A percentile compares a stretch with the other conserved stretches of the same genome.
phyloP scores from a whole-genome alignment of 345 rosid species.

The Anastatica hierochuntica region DNA sequence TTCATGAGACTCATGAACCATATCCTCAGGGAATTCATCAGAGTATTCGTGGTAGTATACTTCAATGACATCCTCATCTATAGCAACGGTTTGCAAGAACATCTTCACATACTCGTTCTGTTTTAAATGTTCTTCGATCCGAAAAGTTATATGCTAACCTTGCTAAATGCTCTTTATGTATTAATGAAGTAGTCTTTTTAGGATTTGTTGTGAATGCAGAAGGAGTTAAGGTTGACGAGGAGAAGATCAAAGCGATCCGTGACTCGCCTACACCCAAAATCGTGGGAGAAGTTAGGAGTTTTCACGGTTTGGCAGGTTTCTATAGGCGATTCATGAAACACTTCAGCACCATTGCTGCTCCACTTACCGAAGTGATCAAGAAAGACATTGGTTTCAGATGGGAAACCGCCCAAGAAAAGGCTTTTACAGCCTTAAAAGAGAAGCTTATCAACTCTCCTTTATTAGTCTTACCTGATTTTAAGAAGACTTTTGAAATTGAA shows the following conservation, averaged over 20 bases:
- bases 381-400: not conserved
- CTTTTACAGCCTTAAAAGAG: not conserved
- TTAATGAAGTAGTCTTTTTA: not conserved
- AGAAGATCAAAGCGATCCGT: not conserved
- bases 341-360: not conserved
- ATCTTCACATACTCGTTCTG: not conserved
- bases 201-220: not conserved
- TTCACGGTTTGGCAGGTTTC: not conserved
- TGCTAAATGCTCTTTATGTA: not conserved
- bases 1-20: not conserved
- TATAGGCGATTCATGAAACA: not conserved
- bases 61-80: not conserved
- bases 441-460: not conserved
- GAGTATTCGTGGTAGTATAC: not conserved
- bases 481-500: not conserved
- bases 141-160: not conserved
- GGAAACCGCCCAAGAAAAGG: not conserved
- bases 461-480: not conserved
- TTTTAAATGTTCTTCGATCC: not conserved
- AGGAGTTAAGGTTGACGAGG: not conserved
- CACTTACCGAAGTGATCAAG: not conserved
- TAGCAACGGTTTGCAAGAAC: not conserved
- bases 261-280: not conserved
- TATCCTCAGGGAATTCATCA: not conserved
- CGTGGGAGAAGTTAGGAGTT: not conserved